Percentiles rank a stretch among this genome's conserved stretches.
Evolutionary conservation across 345 rosid species (phyloP).

Genomic region (Turnera subulata): DNA sequence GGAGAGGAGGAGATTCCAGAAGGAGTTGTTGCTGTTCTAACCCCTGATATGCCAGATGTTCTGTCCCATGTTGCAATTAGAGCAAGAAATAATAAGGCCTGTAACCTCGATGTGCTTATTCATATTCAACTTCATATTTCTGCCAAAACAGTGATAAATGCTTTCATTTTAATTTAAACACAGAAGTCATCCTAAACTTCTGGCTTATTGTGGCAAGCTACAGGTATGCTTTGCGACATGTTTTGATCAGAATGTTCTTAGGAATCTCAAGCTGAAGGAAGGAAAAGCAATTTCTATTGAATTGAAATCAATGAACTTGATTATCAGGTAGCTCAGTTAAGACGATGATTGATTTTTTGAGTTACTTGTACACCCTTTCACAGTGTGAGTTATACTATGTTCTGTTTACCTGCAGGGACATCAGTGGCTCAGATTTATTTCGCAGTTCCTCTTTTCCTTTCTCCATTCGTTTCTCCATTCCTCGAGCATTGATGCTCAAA

Average conservation of each 20-base stretch:
- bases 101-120: background rate
- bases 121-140: too few relatives aligned
- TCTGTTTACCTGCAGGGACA: slow-evolving; percentile 27
- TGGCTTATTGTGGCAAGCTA: background rate
- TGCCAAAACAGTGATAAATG: too few relatives aligned
- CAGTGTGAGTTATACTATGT: slow-evolving; percentile 1
- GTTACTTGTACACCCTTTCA: background rate
- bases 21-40: slow-evolving; percentile 44
- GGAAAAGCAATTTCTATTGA: slow-evolving; percentile 31
- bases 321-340: slow-evolving; percentile 20
- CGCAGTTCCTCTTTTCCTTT: slow-evolving; percentile 15
- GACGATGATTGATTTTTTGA: slow-evolving; percentile 1
- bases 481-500: slow-evolving; percentile 16
- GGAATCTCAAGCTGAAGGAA: slow-evolving; percentile 34
- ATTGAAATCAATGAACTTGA: slow-evolving; percentile 28
- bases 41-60: slow-evolving; percentile 39
- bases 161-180: slow-evolving; percentile 4
- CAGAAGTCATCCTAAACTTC: slow-evolving; percentile 2
- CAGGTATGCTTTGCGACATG: slow-evolving; percentile 47
- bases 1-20: slow-evolving; percentile 47
- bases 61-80: slow-evolving; percentile 41
- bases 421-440: slow-evolving; percentile 19
- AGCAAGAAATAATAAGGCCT: slow-evolving; percentile 41
- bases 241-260: slow-evolving; percentile 33
- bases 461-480: slow-evolving; percentile 18